Base-by-base conservation (phyloP, 2,329 filamentous ascomycete genomes). In the Apiospora phragmitis region DNA sequence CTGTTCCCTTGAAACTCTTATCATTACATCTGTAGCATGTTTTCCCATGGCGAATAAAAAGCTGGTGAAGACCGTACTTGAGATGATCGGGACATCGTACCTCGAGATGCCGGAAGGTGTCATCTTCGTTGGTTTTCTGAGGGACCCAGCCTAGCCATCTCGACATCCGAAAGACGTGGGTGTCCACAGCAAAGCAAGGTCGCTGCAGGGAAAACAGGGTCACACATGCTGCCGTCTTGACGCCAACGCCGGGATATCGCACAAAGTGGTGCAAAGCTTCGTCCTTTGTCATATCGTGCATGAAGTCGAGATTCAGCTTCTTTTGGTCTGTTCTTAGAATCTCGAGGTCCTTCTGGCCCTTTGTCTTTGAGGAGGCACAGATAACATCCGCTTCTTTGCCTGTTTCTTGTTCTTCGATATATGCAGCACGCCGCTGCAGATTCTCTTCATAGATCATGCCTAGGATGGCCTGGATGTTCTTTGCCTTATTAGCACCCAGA, bases 401-500 rank as follows among this genome's bases (percentile, higher is more conserved):
- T 18, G 82, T 82, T 26, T 80, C 71, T 65, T 83, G 82, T 49
- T 85, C 85, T 42, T 80, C 77, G 1, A 83, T 66, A 29, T 90
- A 83, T 0, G 84, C 85, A 26, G 86, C 80, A 18, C 77, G 76
- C 29, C 81, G 76, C 38, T 77, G 72, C 35, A 89, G 82, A 69
- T 93, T 94, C 74, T 94, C 90, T 62, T 89, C 83, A 76, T 92
- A 90, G 0, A 94, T 91, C 80, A 90, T 89, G 68, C 94, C 88
- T 11, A 97, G 84, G 45, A 94, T 94, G 21, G 82, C 81, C 78
- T 95, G 94, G 76, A 97, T 93, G 74, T 91, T 85, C 68, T 87
- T 90, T 71, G 89, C 91, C 80, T 95, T 96, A 21, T 85, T 85
- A n/a, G 88, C 86, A 2, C 90, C 91, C 2, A 95, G 83, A 0